A percentile compares a stretch with the other conserved stretches of the same genome.
Evolutionary conservation across 805 yeast genomes (phyloP).

Genomic region (Cyberlindnera mycetangii): DNA sequence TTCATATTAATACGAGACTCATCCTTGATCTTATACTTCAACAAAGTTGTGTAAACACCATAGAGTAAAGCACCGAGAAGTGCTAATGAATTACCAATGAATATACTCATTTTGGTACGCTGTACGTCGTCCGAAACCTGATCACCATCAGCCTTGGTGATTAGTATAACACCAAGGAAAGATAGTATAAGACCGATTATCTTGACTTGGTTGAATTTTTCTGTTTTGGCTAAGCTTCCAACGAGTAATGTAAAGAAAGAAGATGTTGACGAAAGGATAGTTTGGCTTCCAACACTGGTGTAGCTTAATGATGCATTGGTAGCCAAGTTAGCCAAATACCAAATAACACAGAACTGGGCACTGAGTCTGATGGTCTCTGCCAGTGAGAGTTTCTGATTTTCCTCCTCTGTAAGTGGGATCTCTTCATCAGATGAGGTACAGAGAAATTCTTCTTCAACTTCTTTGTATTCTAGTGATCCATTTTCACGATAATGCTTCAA

Average conservation of each 20-base stretch:
- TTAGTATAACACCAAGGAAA: constrained; percentile 74
- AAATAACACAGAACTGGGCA: constrained; percentile 76
- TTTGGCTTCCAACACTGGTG: constrained; percentile 92
- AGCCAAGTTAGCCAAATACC: constrained; percentile 89
- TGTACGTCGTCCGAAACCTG: constrained; percentile 20
- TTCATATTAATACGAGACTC: constrained; percentile 81
- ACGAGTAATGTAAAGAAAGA: constrained; percentile 87
- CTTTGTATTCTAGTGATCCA: constrained; percentile 27
- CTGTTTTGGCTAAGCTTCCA: constrained; percentile 72
- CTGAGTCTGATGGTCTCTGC: constrained; percentile 72
- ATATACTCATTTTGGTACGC: constrained; percentile 29
- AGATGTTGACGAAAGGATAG: constrained; percentile 87
- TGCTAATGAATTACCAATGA: constrained; percentile 78
- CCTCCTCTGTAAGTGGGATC: constrained; percentile 19
- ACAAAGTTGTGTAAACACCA: constrained; percentile 83
- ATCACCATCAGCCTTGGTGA: constrained; percentile 60
- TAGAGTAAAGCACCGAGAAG: constrained; percentile 84
- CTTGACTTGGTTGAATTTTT: constrained; percentile 61
- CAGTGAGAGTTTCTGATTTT: constrained; percentile 34
- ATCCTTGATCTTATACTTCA: constrained; percentile 68
- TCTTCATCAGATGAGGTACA: constrained; percentile 28
- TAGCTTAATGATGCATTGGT: constrained; percentile 85
- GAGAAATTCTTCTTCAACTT: constrained; percentile 23
- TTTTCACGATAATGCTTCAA: constrained; percentile 27
- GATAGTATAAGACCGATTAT: constrained; percentile 68